Conservation (phyloP, 2,329 filamentous ascomycete species). For the Magnaporthiopsis incrustans region DNA sequence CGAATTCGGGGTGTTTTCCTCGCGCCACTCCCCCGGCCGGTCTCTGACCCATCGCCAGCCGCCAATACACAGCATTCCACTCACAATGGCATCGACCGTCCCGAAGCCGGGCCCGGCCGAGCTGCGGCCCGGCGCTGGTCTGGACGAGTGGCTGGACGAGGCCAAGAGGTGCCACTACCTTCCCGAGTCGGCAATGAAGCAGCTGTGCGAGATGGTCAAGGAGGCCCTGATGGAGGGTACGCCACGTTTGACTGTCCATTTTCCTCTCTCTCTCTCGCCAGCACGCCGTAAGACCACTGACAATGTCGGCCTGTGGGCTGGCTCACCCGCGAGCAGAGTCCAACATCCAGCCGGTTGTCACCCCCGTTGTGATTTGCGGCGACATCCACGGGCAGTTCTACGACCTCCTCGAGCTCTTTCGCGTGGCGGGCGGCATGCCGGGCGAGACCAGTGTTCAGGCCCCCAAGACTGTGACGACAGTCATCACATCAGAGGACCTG, state of each 20-base stretch:
- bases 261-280: neutral
- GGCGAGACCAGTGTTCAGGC: slow-evolving; percentile 66
- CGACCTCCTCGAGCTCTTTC: slow-evolving; percentile 92
- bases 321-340: slow-evolving; percentile 57
- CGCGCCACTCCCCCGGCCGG: neutral
- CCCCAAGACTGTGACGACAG: slow-evolving; percentile 59
- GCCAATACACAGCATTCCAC: neutral
- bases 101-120: slow-evolving; percentile 89
- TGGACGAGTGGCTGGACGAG: slow-evolving; percentile 94
- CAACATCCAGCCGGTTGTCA: slow-evolving; percentile 96
- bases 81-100: slow-evolving; percentile 40
- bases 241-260: slow-evolving; percentile 1
- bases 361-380: slow-evolving; percentile 93
- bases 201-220: slow-evolving; percentile 97
- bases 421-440: slow-evolving; percentile 93
- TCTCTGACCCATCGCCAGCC: neutral
- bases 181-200: slow-evolving; percentile 95
- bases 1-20: neutral
- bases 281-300: neutral
- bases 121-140: slow-evolving; percentile 71
- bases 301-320: neutral
- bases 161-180: slow-evolving; percentile 97
- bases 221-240: slow-evolving; percentile 96
- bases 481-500: slow-evolving; percentile 85
- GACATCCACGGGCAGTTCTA: slow-evolving; percentile 99